Base-by-base conservation (phyloP, 495 filamentous ascomycete genomes). In the Tuber microsphaerosporum region DNA sequence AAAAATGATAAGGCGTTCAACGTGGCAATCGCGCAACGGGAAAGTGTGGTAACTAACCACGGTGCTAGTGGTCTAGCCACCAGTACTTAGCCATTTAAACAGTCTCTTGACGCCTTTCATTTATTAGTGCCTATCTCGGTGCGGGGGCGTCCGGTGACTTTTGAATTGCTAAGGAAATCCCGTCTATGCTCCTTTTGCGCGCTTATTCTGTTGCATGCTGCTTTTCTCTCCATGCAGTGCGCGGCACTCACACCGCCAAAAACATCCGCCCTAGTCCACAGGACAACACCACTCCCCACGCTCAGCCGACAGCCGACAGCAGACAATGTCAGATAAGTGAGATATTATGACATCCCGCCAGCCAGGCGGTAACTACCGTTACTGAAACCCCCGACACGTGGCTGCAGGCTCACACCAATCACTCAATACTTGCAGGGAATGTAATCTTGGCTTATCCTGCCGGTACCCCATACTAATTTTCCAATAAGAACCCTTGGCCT, bases 391-490 rank as follows among this genome's bases (percentile, higher is more conserved):
- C 56, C 56, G 26, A 65, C 56, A 65, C 56, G 31, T 65, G 56
- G 56, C 56, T 65, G 56, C 56, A 65, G 56, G 56, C 12, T 34
- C 56, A 31, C 56, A 65, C 56, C 51, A 61, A 61, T 31, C n/a
- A 31, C 9, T 9, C 12, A 65, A 17, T 14, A 14, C 26, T 17
- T 65, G 56, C 31, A 65, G 56, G 31, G 56, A 34, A 34, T 16
- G 6, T 34, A 65, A 65, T 65, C 56, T 65, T 34, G 56, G 56
- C 56, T 31, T 31, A 17, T 14, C 26, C 56, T 65, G 34, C 56
- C 4, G 26, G n/a, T 61, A 65, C 26, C 26, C 26, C 56, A 17
- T 17, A 19, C n/a, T 34, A 7, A 31, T 17, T 65, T 65, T 65
- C 56, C 56, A 65, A 65, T 65, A 65, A 65, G 56, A 65, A 65